Percentiles rank a stretch among this genome's conserved stretches.
These are phyloP conservation scores for Sonneratia caseolaris DNA, from an alignment of 345 rosid genomes.

Conservation along the genomic window DNA sequence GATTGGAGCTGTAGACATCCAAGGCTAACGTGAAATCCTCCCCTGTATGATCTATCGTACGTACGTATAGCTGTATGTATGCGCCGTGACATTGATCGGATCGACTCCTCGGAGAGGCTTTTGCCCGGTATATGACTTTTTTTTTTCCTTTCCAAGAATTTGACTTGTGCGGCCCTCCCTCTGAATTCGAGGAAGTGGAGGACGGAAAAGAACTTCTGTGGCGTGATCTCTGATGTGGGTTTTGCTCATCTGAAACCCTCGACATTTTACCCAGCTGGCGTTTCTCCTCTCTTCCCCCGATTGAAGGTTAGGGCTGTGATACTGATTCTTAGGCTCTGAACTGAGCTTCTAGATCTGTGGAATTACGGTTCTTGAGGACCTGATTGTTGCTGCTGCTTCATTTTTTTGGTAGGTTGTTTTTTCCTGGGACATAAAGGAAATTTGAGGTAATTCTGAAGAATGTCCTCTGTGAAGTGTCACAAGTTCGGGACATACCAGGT, in stretches of 20 bases:
- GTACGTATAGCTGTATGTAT: neutral
- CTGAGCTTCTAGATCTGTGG: slow-evolving; percentile 1
- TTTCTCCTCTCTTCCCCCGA: neutral
- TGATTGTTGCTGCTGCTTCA: neutral
- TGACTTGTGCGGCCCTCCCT: neutral
- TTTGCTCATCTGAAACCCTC: slow-evolving; percentile 1
- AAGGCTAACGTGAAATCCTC: neutral
- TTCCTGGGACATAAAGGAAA: neutral
- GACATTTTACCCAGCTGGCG: neutral
- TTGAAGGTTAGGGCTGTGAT: slow-evolving; percentile 3
- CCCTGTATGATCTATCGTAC: neutral
- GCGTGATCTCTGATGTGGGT: neutral
- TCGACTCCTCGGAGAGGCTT: neutral
- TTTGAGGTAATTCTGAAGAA: neutral
- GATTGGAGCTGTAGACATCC: too few relatives aligned
- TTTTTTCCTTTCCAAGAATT: neutral
- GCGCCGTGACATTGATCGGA: neutral
- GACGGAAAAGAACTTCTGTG: neutral
- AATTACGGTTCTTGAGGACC: neutral
- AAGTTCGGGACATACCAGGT: neutral
- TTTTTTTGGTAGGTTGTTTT: neutral
- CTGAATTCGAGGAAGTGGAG: neutral
- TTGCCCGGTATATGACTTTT: neutral
- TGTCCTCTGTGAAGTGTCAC: neutral
- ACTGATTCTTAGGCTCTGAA: neutral